Evolutionary conservation across 768 basidiomycete species (phyloP).

Genomic region (Boletales sp.): DNA sequence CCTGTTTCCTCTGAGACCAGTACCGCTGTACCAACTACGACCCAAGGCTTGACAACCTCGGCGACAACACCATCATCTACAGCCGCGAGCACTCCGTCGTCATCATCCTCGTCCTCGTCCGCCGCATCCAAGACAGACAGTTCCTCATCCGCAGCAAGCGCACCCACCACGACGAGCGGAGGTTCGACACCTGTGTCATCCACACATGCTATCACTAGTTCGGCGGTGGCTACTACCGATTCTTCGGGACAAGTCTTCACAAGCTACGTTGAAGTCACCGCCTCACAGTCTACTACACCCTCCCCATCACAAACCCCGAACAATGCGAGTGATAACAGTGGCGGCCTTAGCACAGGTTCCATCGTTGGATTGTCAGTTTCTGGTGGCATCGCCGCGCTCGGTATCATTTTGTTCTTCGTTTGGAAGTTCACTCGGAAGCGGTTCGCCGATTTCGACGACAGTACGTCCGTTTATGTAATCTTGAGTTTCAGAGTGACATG

Average conservation of each 20-base stretch:
- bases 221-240: conserved; percentile 16
- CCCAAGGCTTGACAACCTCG: neutral
- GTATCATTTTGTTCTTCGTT: conserved; percentile 68
- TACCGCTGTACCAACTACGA: neutral
- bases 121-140: neutral
- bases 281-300: conserved; percentile 24
- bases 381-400: conserved; percentile 72
- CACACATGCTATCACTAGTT: neutral
- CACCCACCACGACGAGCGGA: neutral
- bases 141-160: neutral
- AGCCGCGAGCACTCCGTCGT: conserved; percentile 2
- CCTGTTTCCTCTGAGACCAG: neutral
- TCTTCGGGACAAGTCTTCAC: conserved; percentile 29
- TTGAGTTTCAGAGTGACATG: conserved; percentile 5
- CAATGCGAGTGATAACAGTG: conserved; percentile 8
- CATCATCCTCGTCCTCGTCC: conserved; percentile 2
- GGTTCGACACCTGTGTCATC: conserved; percentile 3
- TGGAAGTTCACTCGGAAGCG: conserved; percentile 89
- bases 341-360: conserved; percentile 61
- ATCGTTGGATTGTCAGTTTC: conserved; percentile 81
- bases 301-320: conserved; percentile 19
- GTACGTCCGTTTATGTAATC: conserved; percentile 42
- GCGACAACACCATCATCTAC: neutral
- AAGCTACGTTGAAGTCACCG: conserved; percentile 9
- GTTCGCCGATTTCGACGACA: conserved; percentile 71